Evolutionary conservation across 2,329 filamentous ascomycete genomes (phyloP).

Genomic region (Hymenoscyphus linearis): DNA sequence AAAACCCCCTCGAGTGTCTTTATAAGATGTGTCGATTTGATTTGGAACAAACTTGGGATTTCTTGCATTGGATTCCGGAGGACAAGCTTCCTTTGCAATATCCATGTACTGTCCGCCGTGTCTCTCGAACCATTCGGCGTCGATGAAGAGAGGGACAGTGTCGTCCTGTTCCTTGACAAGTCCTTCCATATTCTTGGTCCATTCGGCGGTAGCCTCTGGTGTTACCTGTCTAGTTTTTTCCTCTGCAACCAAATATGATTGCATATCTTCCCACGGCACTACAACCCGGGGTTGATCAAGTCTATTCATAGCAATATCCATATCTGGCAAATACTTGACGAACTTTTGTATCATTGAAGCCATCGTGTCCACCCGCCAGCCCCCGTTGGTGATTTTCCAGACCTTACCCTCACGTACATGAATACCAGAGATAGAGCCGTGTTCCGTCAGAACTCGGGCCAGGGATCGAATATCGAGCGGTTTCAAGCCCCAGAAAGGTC

Average conservation of each 20-base stretch:
- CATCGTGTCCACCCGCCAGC: constrained; percentile 40
- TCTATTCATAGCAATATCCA: constrained; percentile 62
- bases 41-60: constrained; percentile 31
- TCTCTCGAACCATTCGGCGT: constrained; percentile 27
- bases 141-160: constrained; percentile 12
- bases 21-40: constrained; percentile 35
- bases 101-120: constrained; percentile 53
- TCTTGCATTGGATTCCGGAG: constrained; percentile 47
- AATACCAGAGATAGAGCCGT: constrained; percentile 24
- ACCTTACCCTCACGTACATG: constrained; percentile 32
- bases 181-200: constrained; percentile 38
- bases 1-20: constrained; percentile 44
- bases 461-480: constrained; percentile 35
- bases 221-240: constrained; percentile 39
- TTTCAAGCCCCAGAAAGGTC: constrained; percentile 51
- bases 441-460: constrained; percentile 36
- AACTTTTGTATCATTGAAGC: constrained; percentile 36
- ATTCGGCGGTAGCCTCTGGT: constrained; percentile 38
- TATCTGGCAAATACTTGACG: constrained; percentile 51
- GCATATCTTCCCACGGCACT: constrained; percentile 52
- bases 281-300: constrained; percentile 60
- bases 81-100: constrained; percentile 50
- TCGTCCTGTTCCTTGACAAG: constrained; percentile 20
- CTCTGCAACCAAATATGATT: constrained; percentile 45
- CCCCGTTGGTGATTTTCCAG: constrained; percentile 31